A percentile compares a stretch with the other conserved stretches of the same genome.
Conservation (phyloP, 2,329 filamentous ascomycete genomes). For the Cytospora paraplurivora region DNA sequence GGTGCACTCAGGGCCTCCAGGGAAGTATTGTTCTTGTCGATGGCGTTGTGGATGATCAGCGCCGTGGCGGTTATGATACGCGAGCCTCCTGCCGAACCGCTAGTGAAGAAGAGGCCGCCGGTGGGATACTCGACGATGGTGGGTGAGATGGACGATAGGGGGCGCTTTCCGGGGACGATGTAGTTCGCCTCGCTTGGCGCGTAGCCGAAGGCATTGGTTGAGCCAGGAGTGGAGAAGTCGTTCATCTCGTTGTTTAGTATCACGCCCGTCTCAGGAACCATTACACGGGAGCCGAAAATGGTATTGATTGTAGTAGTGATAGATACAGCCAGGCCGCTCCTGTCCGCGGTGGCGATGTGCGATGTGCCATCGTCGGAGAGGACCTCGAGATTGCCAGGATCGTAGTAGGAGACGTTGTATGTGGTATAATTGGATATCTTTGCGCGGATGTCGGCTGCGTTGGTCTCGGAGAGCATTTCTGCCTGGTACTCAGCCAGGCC, state of each 20-base stretch:
- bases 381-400: conserved; percentile 49
- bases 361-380: conserved; percentile 67
- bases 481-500: conserved; percentile 64
- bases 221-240: conserved; percentile 77
- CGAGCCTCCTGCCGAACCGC: conserved; percentile 79
- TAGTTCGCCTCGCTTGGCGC: conserved; percentile 75
- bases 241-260: conserved; percentile 68
- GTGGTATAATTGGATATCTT: conserved; percentile 48
- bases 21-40: conserved; percentile 65
- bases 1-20: conserved; percentile 65
- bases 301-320: conserved; percentile 82
- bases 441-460: conserved; percentile 54
- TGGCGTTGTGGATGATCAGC: conserved; percentile 71
- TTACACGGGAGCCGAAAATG: conserved; percentile 73
- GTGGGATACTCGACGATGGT: conserved; percentile 49
- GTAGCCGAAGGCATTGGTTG: conserved; percentile 75
- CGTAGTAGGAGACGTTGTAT: conserved; percentile 45
- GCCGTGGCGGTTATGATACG: conserved; percentile 81
- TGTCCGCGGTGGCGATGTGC: conserved; percentile 69
- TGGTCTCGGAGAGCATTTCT: conserved; percentile 62
- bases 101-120: conserved; percentile 65
- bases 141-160: conserved; percentile 75
- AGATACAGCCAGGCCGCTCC: conserved; percentile 70
- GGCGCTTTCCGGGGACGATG: conserved; percentile 74
- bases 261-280: conserved; percentile 80